phyloP scores from a whole-genome alignment of 2,329 filamentous ascomycete species.

The Aspergillus persii region DNA sequence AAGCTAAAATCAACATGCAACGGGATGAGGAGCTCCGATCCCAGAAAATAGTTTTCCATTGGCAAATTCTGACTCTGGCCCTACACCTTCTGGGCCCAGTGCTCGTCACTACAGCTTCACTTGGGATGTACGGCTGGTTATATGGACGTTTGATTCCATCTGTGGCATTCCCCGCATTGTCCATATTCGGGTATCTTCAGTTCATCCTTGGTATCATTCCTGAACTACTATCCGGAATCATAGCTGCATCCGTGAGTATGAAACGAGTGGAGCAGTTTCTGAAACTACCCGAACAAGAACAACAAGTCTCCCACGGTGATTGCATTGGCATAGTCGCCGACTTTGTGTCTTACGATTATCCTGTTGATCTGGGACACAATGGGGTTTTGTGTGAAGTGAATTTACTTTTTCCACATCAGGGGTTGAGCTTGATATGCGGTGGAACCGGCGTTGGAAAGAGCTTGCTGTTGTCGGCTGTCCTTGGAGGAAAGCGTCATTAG shows the following conservation, averaged over 20 bases:
- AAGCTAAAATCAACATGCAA: conserved; percentile 63
- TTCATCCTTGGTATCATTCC: conserved; percentile 68
- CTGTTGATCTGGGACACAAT: conserved; percentile 57
- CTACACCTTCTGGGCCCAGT: conserved; percentile 62
- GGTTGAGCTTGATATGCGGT: conserved; percentile 74
- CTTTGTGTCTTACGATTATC: conserved; percentile 57
- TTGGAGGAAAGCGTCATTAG: conserved; percentile 74
- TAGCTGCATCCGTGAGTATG: conserved; percentile 73
- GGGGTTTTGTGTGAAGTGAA: neutral
- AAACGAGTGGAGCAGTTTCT: conserved; percentile 71
- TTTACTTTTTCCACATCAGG: conserved; percentile 64
- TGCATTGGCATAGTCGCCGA: conserved; percentile 63
- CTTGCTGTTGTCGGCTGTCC: conserved; percentile 67
- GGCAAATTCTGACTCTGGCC: conserved; percentile 63
- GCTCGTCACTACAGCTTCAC: conserved; percentile 67
- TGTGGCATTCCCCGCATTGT: conserved; percentile 73
- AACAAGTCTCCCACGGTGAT: conserved; percentile 26
- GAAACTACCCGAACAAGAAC: conserved; percentile 63
- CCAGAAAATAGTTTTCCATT: conserved; percentile 64
- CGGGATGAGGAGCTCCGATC: conserved; percentile 64
- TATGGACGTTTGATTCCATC: conserved; percentile 66
- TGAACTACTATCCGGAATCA: conserved; percentile 66
- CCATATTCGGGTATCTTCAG: conserved; percentile 71
- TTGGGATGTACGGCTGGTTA: conserved; percentile 65
- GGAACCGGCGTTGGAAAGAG: conserved; percentile 77